Conservation (phyloP, 257 asterid genomes). For the Ajuga chamaepitys region DNA sequence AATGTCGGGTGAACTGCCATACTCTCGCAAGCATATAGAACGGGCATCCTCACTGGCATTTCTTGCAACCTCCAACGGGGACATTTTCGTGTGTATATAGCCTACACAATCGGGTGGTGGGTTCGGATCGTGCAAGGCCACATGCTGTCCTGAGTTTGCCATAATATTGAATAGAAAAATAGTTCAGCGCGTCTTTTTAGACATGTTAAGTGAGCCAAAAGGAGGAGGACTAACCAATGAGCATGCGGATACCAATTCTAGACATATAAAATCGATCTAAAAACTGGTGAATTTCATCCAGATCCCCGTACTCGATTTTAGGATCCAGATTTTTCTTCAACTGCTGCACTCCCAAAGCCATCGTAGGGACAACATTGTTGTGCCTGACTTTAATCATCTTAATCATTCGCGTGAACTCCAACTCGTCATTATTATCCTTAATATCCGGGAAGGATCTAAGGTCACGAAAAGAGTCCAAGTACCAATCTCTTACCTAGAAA, state of each 20-base stretch:
- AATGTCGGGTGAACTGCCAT: slow-evolving; percentile 84
- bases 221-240: slow-evolving; percentile 55
- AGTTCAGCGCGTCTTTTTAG: slow-evolving; percentile 9
- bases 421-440: slow-evolving; percentile 57
- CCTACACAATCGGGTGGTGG: slow-evolving; percentile 86
- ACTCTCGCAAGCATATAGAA: slow-evolving; percentile 65
- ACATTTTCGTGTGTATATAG: slow-evolving; percentile 89
- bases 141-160: slow-evolving; percentile 82
- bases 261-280: slow-evolving; percentile 91
- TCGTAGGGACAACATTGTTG: slow-evolving; percentile 92
- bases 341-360: slow-evolving; percentile 98
- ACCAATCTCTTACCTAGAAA: slow-evolving; percentile 69
- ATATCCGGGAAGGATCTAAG: slow-evolving; percentile 67
- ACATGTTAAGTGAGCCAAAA: neutral
- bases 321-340: slow-evolving; percentile 62
- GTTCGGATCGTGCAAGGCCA: slow-evolving; percentile 84
- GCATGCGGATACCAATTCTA: slow-evolving; percentile 95
- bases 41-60: slow-evolving; percentile 90
- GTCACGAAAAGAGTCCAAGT: slow-evolving; percentile 90
- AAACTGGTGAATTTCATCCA: slow-evolving; percentile 80
- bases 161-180: slow-evolving; percentile 1
- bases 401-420: slow-evolving; percentile 76
- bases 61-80: slow-evolving; percentile 78
- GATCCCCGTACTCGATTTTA: slow-evolving; percentile 43
- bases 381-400: slow-evolving; percentile 91